These are phyloP conservation scores for Phoenix roebelenii DNA, from an alignment of 176 grass and related monocot species.

Conservation along the genomic window DNA sequence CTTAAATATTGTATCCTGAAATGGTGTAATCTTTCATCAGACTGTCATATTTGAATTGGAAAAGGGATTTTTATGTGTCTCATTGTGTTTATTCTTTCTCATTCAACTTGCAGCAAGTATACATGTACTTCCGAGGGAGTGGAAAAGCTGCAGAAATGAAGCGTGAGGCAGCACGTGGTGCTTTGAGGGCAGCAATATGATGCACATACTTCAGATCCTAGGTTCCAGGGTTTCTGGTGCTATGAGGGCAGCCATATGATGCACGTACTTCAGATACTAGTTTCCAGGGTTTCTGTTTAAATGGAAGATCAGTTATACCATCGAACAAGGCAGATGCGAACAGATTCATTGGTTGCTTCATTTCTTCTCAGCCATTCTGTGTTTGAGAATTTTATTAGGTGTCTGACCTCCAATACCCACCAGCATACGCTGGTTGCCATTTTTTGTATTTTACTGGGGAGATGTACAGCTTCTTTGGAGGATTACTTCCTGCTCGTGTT, in stretches of 20 bases:
- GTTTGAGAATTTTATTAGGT: too few species aligned
- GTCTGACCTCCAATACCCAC: not conserved
- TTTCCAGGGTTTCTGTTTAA: too few species aligned
- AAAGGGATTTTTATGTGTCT: not conserved
- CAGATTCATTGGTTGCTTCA: too few species aligned
- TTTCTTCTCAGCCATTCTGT: too few species aligned
- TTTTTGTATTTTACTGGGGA: not conserved
- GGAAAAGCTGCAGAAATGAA: conserved; percentile 82
- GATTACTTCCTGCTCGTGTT: not conserved
- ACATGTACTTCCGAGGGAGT: conserved; percentile 96
- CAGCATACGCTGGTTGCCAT: not conserved
- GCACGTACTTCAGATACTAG: conserved; percentile 13
- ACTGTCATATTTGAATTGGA: too few species aligned
- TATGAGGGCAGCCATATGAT: conserved; percentile 73
- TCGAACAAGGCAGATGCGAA: too few species aligned
- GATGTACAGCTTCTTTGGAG: conserved; percentile 1
- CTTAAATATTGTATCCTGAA: too few species aligned
- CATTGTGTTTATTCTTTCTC: conserved; percentile 2
- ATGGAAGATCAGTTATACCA: too few species aligned
- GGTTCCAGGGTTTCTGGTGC: conserved; percentile 15
- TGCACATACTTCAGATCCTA: conserved; percentile 14
- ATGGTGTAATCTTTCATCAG: too few species aligned
- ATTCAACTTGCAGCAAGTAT: conserved; percentile 64
- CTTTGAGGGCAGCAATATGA: conserved; percentile 78
- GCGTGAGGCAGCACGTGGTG: conserved; percentile 58